phyloP scores from a whole-genome alignment of 148 eudicot genomes.

The Cornus suecica region DNA sequence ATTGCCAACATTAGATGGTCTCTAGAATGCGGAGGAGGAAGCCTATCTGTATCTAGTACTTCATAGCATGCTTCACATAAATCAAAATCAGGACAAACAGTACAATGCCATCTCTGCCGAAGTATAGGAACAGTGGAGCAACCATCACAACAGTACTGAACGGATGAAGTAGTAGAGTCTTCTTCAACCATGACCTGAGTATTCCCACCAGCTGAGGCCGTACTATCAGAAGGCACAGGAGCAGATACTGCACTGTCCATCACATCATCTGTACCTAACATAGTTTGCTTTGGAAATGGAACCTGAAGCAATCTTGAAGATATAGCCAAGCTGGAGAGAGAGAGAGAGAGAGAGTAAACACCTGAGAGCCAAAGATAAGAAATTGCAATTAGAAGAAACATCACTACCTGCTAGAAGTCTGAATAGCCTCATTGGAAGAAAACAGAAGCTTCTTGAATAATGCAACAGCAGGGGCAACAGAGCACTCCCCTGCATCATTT shows the following conservation, averaged over 20 bases:
- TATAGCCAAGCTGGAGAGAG: slow-evolving; percentile 75
- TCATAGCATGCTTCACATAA: slow-evolving; percentile 96
- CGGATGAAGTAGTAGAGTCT: slow-evolving; percentile 90
- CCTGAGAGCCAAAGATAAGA: background rate
- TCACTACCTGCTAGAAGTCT: slow-evolving; percentile 93
- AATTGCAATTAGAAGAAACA: slow-evolving; percentile 1
- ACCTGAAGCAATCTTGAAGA: slow-evolving; percentile 99
- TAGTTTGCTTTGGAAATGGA: slow-evolving; percentile 99
- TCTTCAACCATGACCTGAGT: slow-evolving; percentile 90
- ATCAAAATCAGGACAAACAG: slow-evolving; percentile 98
- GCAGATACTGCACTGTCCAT: slow-evolving; percentile 59
- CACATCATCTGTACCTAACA: slow-evolving; percentile 79
- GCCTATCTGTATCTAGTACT: slow-evolving; percentile 79
- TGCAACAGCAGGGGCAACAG: slow-evolving; percentile 86
- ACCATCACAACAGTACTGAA: slow-evolving; percentile 99
- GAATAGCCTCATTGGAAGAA: slow-evolving; percentile 93
- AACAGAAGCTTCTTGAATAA: slow-evolving; percentile 74
- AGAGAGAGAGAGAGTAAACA: background rate
- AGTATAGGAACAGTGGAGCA: slow-evolving; percentile 97
- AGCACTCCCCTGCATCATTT: slow-evolving; percentile 51
- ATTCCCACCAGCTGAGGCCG: slow-evolving; percentile 55
- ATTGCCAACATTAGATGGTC: slow-evolving; percentile 98
- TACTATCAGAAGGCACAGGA: slow-evolving; percentile 45
- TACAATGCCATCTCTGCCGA: slow-evolving; percentile 95
- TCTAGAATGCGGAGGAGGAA: slow-evolving; percentile 95